Percentiles rank a stretch among this genome's conserved stretches.
Conservation (phyloP, 345 rosid species). For the Syzygium aqueum region DNA sequence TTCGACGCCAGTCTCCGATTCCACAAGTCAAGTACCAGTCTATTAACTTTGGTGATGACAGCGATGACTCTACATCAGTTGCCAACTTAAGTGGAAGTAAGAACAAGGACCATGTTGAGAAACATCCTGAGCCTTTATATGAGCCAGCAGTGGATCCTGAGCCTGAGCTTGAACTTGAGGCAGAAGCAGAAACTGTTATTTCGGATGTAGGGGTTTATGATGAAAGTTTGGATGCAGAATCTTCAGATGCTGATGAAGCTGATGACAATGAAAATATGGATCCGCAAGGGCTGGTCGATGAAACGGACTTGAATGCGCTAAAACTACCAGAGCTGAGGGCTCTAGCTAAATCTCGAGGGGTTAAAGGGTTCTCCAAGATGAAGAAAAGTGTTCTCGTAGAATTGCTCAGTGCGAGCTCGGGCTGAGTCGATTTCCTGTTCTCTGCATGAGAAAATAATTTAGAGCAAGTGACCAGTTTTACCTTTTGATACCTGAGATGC, state of each 20-base stretch:
- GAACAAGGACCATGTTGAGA: conserved; percentile 19
- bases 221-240: conserved; percentile 5
- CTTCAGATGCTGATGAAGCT: conserved; percentile 13
- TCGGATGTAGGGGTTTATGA: conserved; percentile 15
- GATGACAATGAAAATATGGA: conserved; percentile 16
- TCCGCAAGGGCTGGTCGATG: conserved; percentile 14
- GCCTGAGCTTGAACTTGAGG: conserved; percentile 19
- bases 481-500: neutral
- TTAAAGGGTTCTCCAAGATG: conserved; percentile 80
- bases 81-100: conserved; percentile 23
- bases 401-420: conserved; percentile 32
- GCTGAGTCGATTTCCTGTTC: conserved; percentile 1
- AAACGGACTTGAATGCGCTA: conserved; percentile 39
- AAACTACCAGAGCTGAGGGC: conserved; percentile 65
- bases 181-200: conserved; percentile 11
- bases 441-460: neutral
- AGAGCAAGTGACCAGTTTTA: neutral
- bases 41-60: conserved; percentile 30
- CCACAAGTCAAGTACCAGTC: conserved; percentile 45
- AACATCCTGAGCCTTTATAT: conserved; percentile 19
- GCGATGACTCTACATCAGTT: conserved; percentile 18
- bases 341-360: conserved; percentile 71
- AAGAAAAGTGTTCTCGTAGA: conserved; percentile 58
- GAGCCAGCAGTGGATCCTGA: conserved; percentile 18
- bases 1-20: conserved; percentile 66